Percentiles rank a stretch among this genome's conserved stretches.
These are phyloP conservation scores for Schwanniomyces yamadae DNA, from an alignment of 805 yeast genomes.

Conservation along the genomic window DNA sequence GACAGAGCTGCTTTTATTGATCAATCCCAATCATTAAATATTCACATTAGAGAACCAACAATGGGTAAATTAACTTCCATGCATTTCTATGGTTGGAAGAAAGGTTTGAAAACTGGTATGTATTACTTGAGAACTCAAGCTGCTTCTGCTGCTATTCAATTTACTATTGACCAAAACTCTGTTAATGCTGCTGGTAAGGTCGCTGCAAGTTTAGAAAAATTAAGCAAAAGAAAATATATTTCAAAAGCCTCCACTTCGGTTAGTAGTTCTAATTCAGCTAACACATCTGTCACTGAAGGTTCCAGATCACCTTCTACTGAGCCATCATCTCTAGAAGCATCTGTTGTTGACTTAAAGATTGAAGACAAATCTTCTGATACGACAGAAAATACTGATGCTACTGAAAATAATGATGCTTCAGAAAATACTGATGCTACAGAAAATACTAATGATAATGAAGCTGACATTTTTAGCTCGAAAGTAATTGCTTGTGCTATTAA, in stretches of 20 bases:
- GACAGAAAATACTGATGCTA: slow-evolving; percentile 13
- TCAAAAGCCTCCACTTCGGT: slow-evolving; percentile 13
- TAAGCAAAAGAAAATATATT: slow-evolving; percentile 38
- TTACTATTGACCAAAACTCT: slow-evolving; percentile 51
- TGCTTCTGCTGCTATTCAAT: slow-evolving; percentile 95
- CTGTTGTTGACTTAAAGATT: slow-evolving; percentile 46
- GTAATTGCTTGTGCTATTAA: slow-evolving; percentile 96
- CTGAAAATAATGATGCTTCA: slow-evolving; percentile 44
- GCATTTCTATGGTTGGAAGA: slow-evolving; percentile 99
- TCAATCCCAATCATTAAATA: slow-evolving; percentile 91
- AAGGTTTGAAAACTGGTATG: slow-evolving; percentile 98
- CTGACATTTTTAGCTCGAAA: slow-evolving; percentile 86
- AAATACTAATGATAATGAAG: slow-evolving; percentile 42
- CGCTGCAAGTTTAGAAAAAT: slow-evolving; percentile 38
- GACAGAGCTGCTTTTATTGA: slow-evolving; percentile 80
- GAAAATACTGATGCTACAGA: no score
- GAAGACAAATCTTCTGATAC: slow-evolving; percentile 11
- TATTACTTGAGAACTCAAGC: slow-evolving; percentile 97
- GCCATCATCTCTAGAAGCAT: slow-evolving; percentile 44
- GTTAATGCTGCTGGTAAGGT: slow-evolving; percentile 38
- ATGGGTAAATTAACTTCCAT: slow-evolving; percentile 95
- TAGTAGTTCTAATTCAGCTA: slow-evolving; percentile 19
- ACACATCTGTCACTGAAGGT: slow-evolving; percentile 12
- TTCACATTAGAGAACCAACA: slow-evolving; percentile 85
- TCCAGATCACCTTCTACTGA: slow-evolving; percentile 31